phyloP scores from a whole-genome alignment of 148 eudicot species.

The Rhododendron griersonianum region DNA sequence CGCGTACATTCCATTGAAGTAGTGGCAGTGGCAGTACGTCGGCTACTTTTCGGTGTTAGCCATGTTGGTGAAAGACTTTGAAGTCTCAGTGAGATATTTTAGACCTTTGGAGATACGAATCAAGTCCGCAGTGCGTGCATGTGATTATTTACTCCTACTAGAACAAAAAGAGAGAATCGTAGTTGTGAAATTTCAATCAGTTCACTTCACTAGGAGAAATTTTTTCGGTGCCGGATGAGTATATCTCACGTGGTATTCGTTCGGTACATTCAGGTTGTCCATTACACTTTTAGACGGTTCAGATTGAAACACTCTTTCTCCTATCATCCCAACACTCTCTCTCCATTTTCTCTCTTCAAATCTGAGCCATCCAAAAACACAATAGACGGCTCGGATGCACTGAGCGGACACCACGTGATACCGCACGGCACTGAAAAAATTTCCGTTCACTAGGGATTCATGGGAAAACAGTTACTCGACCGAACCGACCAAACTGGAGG shows the following conservation, averaged over 20 bases:
- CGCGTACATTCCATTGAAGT: not conserved
- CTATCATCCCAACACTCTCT: no score
- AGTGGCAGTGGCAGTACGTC: not conserved
- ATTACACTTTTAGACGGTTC: no score
- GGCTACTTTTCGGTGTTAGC: not conserved
- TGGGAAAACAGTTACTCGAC: not conserved
- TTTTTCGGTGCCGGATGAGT: no score
- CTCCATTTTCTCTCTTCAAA: no score
- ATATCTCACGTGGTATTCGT: no score
- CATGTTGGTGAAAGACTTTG: not conserved
- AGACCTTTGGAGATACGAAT: not conserved
- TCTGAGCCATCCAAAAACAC: fast-evolving
- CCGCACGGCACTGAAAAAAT: no score
- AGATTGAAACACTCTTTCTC: no score
- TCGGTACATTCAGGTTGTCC: no score
- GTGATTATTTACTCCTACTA: not conserved
- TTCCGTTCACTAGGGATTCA: not conserved
- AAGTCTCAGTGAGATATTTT: not conserved
- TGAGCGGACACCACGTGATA: no score
- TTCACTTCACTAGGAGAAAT: no score
- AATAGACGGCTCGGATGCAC: fast-evolving
- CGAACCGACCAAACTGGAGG: not conserved
- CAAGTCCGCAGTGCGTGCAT: not conserved
- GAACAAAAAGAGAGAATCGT: not conserved
- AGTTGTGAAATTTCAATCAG: not conserved